These are phyloP conservation scores for Arabidopsis suecica DNA, from an alignment of 345 rosid genomes.

Conservation along the genomic window DNA sequence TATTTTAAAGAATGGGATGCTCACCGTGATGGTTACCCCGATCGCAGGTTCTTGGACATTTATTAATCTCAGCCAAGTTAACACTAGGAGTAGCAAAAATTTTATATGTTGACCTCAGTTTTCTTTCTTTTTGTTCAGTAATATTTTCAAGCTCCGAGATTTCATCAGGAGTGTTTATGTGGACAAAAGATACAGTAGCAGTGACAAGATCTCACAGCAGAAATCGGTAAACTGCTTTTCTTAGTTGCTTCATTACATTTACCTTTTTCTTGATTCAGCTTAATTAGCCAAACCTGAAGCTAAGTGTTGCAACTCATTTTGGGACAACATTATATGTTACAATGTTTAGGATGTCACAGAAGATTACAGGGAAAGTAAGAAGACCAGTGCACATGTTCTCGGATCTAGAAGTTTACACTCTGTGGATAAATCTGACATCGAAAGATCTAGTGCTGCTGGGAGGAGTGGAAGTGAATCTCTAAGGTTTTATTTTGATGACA, in stretches of 20 bases:
- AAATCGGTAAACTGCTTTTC: conserved; percentile 55
- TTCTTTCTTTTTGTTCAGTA: conserved; percentile 56
- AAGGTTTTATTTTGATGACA: conserved; percentile 57
- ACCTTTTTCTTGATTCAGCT: not conserved
- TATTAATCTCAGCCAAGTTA: conserved; percentile 2
- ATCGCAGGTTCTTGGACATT: conserved; percentile 67
- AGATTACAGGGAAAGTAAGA: conserved; percentile 52
- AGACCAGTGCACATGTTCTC: conserved; percentile 42
- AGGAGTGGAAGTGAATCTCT: conserved; percentile 52
- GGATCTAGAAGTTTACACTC: conserved; percentile 54
- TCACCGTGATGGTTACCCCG: conserved; percentile 70
- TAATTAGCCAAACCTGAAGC: conserved; percentile 1
- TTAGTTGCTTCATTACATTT: not conserved
- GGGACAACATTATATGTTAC: not conserved
- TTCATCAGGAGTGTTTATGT: conserved; percentile 89
- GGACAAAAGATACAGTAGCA: conserved; percentile 66
- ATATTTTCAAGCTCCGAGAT: conserved; percentile 69
- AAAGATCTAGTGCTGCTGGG: conserved; percentile 48
- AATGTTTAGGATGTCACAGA: conserved; percentile 52
- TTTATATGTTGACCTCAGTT: conserved; percentile 40
- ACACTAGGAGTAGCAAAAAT: conserved; percentile 9
- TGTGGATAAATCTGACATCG: conserved; percentile 50
- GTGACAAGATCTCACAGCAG: conserved; percentile 52
- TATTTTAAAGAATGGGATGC: conserved; percentile 81
- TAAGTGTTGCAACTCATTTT: conserved; percentile 2